Conservation (phyloP, 345 rosid species). For the Pistacia vera region DNA sequence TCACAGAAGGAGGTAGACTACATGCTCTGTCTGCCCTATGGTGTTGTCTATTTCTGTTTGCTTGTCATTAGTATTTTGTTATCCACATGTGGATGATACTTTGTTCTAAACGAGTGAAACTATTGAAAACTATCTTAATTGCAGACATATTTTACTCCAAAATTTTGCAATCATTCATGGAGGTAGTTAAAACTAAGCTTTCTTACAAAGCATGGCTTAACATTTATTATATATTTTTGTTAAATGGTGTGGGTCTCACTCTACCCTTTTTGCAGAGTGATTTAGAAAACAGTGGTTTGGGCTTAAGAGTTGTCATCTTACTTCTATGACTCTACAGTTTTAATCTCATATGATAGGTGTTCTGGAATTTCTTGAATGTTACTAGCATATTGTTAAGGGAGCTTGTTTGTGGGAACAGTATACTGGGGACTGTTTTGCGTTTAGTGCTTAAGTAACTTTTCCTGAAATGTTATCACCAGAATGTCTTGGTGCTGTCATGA, state of each 20-base stretch:
- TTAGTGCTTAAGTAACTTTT: neutral
- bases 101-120: neutral
- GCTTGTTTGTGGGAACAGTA: too few relatives aligned
- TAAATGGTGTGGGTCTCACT: neutral
- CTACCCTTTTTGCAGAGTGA: neutral
- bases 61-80: neutral
- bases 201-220: neutral
- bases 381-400: too few relatives aligned
- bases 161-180: constrained; percentile 1
- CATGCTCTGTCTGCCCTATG: constrained; percentile 14
- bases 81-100: neutral
- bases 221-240: neutral
- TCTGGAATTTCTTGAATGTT: neutral
- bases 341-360: neutral
- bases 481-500: neutral
- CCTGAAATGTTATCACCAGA: neutral
- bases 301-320: neutral
- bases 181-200: neutral
- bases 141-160: neutral
- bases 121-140: neutral
- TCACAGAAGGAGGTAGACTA: constrained; percentile 85
- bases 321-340: neutral
- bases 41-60: constrained; percentile 11
- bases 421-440: neutral
- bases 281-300: neutral